Evolutionary conservation across 2,329 filamentous ascomycete species (phyloP).

Genomic region (Neurospora sp.): DNA sequence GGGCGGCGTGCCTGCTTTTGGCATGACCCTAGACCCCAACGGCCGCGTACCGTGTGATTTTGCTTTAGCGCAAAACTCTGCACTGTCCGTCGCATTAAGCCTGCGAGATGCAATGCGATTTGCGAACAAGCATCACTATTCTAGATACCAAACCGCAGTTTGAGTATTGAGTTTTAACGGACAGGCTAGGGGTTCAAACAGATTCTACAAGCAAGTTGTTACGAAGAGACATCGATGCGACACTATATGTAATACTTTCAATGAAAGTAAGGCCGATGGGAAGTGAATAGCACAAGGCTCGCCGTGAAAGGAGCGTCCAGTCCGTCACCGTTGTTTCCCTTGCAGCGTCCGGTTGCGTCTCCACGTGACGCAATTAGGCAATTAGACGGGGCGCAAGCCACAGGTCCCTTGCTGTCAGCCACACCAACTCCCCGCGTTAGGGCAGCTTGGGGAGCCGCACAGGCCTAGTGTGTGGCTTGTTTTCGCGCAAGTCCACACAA

Average conservation of each 20-base stretch:
- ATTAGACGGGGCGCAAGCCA: background rate
- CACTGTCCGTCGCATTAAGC: background rate
- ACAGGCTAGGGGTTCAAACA: background rate
- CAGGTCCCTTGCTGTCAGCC: background rate
- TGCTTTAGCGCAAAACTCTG: background rate
- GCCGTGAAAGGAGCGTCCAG: background rate
- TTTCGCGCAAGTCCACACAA: slow-evolving; percentile 17
- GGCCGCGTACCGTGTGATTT: background rate
- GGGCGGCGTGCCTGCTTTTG: background rate
- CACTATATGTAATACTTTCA: background rate
- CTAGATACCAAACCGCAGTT: background rate
- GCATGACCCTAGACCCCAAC: background rate
- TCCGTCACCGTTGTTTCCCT: background rate
- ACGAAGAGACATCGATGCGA: background rate
- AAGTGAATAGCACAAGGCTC: background rate
- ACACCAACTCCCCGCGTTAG: slow-evolving; percentile 18
- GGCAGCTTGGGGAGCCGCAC: slow-evolving; percentile 16
- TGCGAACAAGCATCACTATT: background rate
- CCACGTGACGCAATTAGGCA: background rate
- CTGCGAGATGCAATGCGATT: background rate
- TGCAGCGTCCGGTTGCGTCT: background rate
- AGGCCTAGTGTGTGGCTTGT: slow-evolving; percentile 13
- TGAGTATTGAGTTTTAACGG: background rate
- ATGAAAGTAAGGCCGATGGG: background rate
- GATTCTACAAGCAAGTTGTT: background rate